Base-by-base conservation (phyloP, 805 yeast species). In the Cyberlindnera euphorbiae region DNA sequence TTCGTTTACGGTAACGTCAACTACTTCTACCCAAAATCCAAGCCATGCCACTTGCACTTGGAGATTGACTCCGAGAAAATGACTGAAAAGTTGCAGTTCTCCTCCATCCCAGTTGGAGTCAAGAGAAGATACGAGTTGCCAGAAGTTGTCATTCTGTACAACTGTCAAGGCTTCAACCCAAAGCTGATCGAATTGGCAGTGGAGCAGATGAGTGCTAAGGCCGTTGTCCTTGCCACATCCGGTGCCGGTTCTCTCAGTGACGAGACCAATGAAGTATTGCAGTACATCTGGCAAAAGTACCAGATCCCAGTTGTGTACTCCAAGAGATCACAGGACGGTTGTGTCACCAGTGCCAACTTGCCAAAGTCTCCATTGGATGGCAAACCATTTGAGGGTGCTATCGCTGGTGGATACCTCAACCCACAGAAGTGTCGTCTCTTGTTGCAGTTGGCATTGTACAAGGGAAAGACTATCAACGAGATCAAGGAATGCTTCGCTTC, bases 211-310 rank as follows among this genome's bases (percentile, higher is more conserved):
- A 58, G 58, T 17, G 67, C 69, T 17, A 64, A 66, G 28, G 87
- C 85, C 6, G 52, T 80, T 12, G 77, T 80, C 1, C 59, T 79
- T 33, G 87, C 86, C 1, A 75, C 83, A 3, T 73, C 79, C 70
- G 87, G 87, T 25, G 83, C 86, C 1, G 87, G 87, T 1, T 75
- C 82, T 2, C 55, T 79, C 58, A 66, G 76, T 17, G 72, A 68
- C 5, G 59, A 52, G 12, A 73, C 79, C 3, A 74, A 73, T 43
- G 62, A 63, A 28, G 56, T 59, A n/a, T 51, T 69, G 29, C 59
- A 64, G 19, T 58, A 63, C 30, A 61, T 64, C 15, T 67, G 66
- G 40, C 49, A 58, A n/a, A 49, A 58, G 19, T 52, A 63, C 32
- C 49, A 58, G 14, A 62, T 76, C 19, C 86, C 86, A 2, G 66